A percentile compares a stretch with the other conserved stretches of the same genome.
These are phyloP conservation scores for Pichia sp. DNA, from an alignment of 1,139 yeast genomes.

Conservation along the genomic window DNA sequence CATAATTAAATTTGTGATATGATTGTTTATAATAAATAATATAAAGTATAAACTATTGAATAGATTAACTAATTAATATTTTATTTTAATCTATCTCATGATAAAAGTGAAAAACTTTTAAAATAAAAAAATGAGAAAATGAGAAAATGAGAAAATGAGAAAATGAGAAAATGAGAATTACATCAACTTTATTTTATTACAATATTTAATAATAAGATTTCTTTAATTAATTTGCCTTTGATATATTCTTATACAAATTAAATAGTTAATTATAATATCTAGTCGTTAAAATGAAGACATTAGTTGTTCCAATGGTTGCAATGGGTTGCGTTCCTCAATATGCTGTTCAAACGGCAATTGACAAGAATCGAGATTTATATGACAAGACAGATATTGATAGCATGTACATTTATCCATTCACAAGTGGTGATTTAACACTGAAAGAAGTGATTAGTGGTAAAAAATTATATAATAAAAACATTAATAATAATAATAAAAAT, in stretches of 20 bases:
- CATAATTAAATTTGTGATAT: conserved; percentile 1
- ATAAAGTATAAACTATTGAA: not conserved
- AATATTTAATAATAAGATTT: too few species aligned
- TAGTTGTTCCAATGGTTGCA: conserved; percentile 74
- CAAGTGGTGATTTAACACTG: conserved; percentile 60
- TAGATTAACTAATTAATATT: not conserved
- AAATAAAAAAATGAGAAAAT: not conserved
- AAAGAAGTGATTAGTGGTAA: not conserved
- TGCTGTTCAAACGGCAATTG: conserved; percentile 38
- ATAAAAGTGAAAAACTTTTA: not conserved
- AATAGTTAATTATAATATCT: too few species aligned
- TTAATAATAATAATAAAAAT: too few species aligned
- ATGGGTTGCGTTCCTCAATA: conserved; percentile 90
- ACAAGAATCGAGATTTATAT: not conserved
- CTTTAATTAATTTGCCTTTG: too few species aligned
- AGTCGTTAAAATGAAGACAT: conserved; percentile 13
- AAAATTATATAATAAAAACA: not conserved
- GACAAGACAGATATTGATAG: conserved; percentile 2
- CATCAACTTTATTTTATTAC: too few species aligned
- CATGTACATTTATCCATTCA: conserved; percentile 68
- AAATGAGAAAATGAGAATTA: too few species aligned
- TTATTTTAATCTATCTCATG: not conserved
- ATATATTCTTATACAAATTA: too few species aligned
- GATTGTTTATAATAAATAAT: not conserved
- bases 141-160: too few species aligned